These are phyloP conservation scores for Haplosporangium sp. DNA, from an alignment of 371 early-diverging fungal species.

Conservation along the genomic window DNA sequence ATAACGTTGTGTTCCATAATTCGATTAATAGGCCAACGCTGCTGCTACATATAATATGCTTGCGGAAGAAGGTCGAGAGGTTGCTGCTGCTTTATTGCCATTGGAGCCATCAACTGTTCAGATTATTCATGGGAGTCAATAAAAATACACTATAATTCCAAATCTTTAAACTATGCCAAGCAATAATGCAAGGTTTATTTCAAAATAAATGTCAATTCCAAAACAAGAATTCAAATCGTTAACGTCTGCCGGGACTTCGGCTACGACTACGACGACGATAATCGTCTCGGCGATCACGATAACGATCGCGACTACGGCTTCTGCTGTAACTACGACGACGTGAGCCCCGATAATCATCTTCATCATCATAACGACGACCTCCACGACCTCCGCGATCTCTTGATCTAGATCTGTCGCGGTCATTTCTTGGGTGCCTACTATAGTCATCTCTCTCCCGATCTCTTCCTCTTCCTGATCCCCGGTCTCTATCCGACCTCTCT, in stretches of 20 bases:
- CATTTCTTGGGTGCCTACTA: constrained; percentile 38
- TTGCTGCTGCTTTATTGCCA: constrained; percentile 70
- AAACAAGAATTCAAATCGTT: background rate
- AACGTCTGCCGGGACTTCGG: constrained; percentile 41
- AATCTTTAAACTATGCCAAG: background rate
- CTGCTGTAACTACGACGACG: constrained; percentile 36
- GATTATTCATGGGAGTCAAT: constrained; percentile 13
- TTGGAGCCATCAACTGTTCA: constrained; percentile 55
- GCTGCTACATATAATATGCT: constrained; percentile 73
- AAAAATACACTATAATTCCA: constrained; percentile 8
- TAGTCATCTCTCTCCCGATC: constrained; percentile 58
- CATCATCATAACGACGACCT: constrained; percentile 28
- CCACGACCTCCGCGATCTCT: constrained; percentile 26
- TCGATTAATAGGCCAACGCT: constrained; percentile 64
- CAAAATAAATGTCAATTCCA: background rate
- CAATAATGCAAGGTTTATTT: background rate
- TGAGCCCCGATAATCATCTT: constrained; percentile 32
- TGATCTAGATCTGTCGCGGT: constrained; percentile 43
- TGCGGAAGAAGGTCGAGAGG: constrained; percentile 72
- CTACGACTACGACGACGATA: constrained; percentile 47
- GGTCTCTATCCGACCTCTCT: constrained; percentile 37
- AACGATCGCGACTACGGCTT: constrained; percentile 41
- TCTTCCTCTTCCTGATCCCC: constrained; percentile 46
- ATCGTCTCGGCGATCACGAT: constrained; percentile 33
- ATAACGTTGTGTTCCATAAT: background rate